These are phyloP conservation scores for Evernia prunastri DNA, from an alignment of 495 filamentous ascomycete genomes.

Conservation along the genomic window DNA sequence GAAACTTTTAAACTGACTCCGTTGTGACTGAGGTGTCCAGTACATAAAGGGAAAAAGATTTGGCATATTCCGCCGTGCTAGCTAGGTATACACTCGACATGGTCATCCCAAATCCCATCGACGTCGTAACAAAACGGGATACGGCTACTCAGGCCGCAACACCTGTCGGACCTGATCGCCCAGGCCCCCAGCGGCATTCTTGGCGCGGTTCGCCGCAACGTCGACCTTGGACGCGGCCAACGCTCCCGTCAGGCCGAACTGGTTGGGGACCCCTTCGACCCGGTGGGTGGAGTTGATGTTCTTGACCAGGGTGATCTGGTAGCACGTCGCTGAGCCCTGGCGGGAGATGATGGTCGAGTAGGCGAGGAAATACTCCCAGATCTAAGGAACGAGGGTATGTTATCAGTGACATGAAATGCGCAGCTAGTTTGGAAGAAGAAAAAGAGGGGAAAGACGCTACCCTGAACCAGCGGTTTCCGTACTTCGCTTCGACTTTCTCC, in stretches of 20 bases:
- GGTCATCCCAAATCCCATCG: background rate
- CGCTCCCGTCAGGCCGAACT: conserved; percentile 72
- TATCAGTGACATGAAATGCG: background rate
- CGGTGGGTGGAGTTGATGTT: conserved; percentile 97
- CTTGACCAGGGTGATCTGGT: conserved; percentile 92
- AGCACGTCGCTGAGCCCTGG: conserved; percentile 91
- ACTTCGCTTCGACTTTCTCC: conserved; percentile 92
- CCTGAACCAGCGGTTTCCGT: conserved; percentile 92
- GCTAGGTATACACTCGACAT: background rate
- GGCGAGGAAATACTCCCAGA: conserved; percentile 98
- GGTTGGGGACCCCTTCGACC: conserved; percentile 72
- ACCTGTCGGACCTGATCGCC: conserved; percentile 26
- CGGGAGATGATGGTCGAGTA: conserved; percentile 87
- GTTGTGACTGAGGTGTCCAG: background rate
- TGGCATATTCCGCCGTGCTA: background rate
- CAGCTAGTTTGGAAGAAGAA: background rate
- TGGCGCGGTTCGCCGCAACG: conserved; percentile 16
- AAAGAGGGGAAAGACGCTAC: conserved; percentile 48
- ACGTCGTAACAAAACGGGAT: background rate
- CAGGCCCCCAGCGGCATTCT: conserved; percentile 23
- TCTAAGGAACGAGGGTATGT: conserved; percentile 42
- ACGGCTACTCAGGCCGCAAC: conserved; percentile 14
- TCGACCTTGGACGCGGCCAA: conserved; percentile 34
- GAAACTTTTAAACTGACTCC: too few species aligned
- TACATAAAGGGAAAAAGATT: background rate